Conservation (phyloP, 2,329 filamentous ascomycete genomes). For the Alternaria alternata region DNA sequence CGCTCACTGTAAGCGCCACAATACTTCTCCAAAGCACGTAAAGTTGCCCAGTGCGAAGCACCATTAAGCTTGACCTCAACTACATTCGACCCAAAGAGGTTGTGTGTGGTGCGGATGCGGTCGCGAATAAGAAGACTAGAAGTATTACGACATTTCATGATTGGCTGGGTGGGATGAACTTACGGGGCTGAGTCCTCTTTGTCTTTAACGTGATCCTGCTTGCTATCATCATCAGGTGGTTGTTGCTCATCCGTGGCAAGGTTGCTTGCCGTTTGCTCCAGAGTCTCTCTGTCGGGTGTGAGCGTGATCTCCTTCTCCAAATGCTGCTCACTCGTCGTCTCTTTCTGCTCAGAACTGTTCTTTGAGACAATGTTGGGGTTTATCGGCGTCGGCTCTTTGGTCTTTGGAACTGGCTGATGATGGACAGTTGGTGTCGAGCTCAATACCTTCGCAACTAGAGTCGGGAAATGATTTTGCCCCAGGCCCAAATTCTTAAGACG, state of each 20-base stretch:
- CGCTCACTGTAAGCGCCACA: not conserved
- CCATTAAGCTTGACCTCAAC: not conserved
- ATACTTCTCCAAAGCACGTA: not conserved
- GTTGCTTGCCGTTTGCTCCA: not conserved
- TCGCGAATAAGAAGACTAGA: not conserved
- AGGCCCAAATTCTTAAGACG: not conserved
- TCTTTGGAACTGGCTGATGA: not conserved
- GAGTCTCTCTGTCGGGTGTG: not conserved
- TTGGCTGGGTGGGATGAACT: not conserved
- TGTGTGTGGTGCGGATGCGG: not conserved
- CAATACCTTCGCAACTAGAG: not conserved
- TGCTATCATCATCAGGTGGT: not conserved
- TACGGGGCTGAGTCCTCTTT: not conserved
- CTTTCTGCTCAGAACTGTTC: not conserved
- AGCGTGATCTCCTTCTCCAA: not conserved
- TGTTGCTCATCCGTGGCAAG: not conserved
- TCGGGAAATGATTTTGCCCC: not conserved
- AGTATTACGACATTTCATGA: not conserved
- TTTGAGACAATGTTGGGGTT: not conserved
- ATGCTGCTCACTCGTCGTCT: not conserved
- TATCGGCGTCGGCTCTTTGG: not conserved
- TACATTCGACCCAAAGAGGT: not conserved
- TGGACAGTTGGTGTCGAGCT: rapidly evolving
- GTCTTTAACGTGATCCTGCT: not conserved
- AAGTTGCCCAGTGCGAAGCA: not conserved